A percentile compares a stretch with the other conserved stretches of the same genome.
Conservation (phyloP, 1,284 basidiomycete genomes). For the Heterobasidion irregulare region DNA sequence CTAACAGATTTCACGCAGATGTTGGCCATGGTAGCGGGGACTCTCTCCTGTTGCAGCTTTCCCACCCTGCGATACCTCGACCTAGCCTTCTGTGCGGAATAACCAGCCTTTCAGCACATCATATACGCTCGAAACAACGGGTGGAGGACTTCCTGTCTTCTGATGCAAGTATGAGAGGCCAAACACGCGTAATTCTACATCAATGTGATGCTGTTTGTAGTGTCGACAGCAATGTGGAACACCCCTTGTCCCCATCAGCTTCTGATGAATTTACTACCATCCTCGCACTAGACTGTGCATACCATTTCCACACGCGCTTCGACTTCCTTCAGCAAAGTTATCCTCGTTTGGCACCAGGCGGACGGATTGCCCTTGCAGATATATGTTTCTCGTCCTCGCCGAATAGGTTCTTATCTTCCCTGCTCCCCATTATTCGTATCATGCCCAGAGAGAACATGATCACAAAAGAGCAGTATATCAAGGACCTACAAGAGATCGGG, state of each 20-base stretch:
- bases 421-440: constrained; percentile 20
- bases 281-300: constrained; percentile 62
- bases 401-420: constrained; percentile 10
- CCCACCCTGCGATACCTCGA: constrained; percentile 33
- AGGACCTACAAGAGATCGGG: constrained; percentile 39
- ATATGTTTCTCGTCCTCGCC: constrained; percentile 37
- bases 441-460: constrained; percentile 51
- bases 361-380: constrained; percentile 57
- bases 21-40: constrained; percentile 70
- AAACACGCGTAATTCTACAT: constrained; percentile 24
- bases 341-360: constrained; percentile 36
- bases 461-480: constrained; percentile 36
- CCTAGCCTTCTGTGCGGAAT: constrained; percentile 49
- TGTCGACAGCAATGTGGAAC: constrained; percentile 14
- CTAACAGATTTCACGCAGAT: constrained; percentile 19
- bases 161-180: constrained; percentile 1
- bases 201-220: constrained; percentile 45
- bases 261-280: constrained; percentile 33
- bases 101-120: constrained; percentile 47
- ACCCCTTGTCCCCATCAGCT: constrained; percentile 33
- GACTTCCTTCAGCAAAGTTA: constrained; percentile 41
- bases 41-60: constrained; percentile 47
- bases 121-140: constrained; percentile 35
- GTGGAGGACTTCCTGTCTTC: constrained; percentile 18
- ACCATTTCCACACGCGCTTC: constrained; percentile 53